phyloP scores from a whole-genome alignment of 148 eudicot genomes.

The Vaccinium macrocarpon region DNA sequence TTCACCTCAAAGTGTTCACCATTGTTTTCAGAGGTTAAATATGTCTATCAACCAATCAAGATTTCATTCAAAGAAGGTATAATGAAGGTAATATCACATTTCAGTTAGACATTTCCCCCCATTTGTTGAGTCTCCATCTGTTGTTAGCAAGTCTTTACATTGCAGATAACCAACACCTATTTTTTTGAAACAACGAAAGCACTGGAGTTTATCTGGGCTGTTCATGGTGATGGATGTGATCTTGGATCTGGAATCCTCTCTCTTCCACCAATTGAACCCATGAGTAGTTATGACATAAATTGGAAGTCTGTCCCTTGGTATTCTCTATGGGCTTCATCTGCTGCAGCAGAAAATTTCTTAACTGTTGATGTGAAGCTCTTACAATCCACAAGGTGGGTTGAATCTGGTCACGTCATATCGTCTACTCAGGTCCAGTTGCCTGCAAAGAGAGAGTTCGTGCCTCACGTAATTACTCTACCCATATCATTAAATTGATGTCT shows the following conservation, averaged over 20 bases:
- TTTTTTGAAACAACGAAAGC: conserved; percentile 69
- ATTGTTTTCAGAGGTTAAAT: conserved; percentile 71
- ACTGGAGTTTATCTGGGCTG: conserved; percentile 61
- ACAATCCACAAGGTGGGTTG: conserved; percentile 70
- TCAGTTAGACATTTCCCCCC: conserved; percentile 1
- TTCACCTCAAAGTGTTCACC: not conserved
- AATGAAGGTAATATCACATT: conserved; percentile 53
- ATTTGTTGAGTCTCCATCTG: not conserved
- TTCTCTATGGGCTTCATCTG: conserved; percentile 51
- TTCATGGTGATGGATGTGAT: conserved; percentile 79
- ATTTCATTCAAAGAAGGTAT: conserved; percentile 55
- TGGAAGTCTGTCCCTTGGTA: conserved; percentile 81
- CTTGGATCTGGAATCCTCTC: conserved; percentile 66
- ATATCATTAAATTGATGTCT: not conserved
- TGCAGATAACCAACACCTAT: conserved; percentile 72
- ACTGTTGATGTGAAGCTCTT: conserved; percentile 61
- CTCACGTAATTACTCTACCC: conserved; percentile 46
- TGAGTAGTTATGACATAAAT: conserved; percentile 45
- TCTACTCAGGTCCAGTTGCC: conserved; percentile 83
- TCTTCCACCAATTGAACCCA: conserved; percentile 57
- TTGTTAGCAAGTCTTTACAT: conserved; percentile 15
- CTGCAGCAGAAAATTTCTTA: conserved; percentile 59
- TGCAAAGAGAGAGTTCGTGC: conserved; percentile 37
- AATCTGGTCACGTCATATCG: conserved; percentile 71
- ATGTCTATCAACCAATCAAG: conserved; percentile 93